phyloP scores from a whole-genome alignment of 257 asterid species.

The Rauvolfia tetraphylla region DNA sequence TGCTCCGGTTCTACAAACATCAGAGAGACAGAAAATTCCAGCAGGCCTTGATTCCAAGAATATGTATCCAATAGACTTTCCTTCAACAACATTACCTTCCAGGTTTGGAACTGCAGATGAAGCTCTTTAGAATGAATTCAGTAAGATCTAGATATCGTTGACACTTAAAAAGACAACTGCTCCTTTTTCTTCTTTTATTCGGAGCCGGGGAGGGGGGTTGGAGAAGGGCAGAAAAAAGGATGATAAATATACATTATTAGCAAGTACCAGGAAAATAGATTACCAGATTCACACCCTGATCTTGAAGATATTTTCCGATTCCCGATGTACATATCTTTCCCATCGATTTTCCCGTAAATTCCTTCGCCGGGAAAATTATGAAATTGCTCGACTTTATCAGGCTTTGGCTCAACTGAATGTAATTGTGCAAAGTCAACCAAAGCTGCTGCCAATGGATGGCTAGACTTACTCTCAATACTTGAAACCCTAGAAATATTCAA shows the following conservation, averaged over 20 bases:
- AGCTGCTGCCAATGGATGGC: slow-evolving; percentile 90
- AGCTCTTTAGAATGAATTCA: background rate
- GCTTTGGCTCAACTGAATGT: slow-evolving; percentile 47
- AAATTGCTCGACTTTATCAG: slow-evolving; percentile 59
- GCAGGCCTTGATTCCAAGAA: slow-evolving; percentile 54
- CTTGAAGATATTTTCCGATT: slow-evolving; percentile 61
- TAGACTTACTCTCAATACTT: slow-evolving; percentile 81
- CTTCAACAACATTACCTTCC: slow-evolving; percentile 46
- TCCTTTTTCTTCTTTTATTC: background rate
- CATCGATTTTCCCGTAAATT: slow-evolving; percentile 66
- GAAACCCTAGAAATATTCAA: slow-evolving; percentile 52
- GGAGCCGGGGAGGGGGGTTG: too few relatives aligned
- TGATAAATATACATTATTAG: background rate
- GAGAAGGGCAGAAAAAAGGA: too few relatives aligned
- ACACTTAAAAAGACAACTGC: background rate
- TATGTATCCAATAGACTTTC: slow-evolving; percentile 63
- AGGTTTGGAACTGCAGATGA: slow-evolving; percentile 49
- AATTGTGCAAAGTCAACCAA: slow-evolving; percentile 52
- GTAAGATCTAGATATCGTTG: background rate
- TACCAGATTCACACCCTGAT: slow-evolving; percentile 67
- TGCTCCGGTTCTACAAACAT: slow-evolving; percentile 75
- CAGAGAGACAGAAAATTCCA: slow-evolving; percentile 63
- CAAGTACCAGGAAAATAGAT: background rate
- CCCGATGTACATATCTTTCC: slow-evolving; percentile 52
- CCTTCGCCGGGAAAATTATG: slow-evolving; percentile 88